These are phyloP conservation scores for Mycena epipterygia DNA, from an alignment of 768 basidiomycete genomes.

Conservation along the genomic window DNA sequence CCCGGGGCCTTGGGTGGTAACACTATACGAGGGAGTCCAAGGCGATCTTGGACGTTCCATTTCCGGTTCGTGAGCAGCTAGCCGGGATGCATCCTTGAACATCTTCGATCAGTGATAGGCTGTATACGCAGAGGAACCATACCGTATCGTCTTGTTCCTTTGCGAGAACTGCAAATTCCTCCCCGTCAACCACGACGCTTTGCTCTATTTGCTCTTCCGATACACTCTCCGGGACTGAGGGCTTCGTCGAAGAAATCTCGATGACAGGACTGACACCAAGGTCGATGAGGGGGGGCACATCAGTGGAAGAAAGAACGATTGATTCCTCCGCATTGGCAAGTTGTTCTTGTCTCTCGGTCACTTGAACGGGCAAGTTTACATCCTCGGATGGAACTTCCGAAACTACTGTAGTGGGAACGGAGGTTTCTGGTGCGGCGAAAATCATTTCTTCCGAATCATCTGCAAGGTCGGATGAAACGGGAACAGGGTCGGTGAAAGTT, in stretches of 20 bases:
- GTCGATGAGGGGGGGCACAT: not conserved
- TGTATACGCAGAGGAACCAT: not conserved
- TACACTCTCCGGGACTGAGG: not conserved
- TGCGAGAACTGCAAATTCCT: not conserved
- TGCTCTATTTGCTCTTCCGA: not conserved
- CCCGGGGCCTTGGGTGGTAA: constrained; percentile 39
- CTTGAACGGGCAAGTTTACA: not conserved
- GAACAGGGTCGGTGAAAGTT: not conserved
- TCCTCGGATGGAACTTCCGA: not conserved
- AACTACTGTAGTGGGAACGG: not conserved
- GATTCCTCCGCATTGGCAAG: not conserved
- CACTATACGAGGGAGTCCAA: constrained; percentile 52
- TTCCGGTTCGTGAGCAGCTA: constrained; percentile 1
- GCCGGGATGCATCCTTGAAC: constrained; percentile 8
- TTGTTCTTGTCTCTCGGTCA: not conserved
- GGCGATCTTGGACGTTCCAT: constrained; percentile 39
- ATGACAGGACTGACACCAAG: not conserved
- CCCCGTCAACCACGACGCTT: not conserved
- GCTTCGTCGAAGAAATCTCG: not conserved
- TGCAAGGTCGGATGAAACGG: not conserved
- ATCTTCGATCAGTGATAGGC: not conserved
- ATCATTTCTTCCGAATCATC: not conserved
- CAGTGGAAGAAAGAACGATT: not conserved
- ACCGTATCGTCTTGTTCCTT: not conserved
- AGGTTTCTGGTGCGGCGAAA: not conserved